Base-by-base conservation (phyloP, 1,284 basidiomycete species). In the Irpex sp. region DNA sequence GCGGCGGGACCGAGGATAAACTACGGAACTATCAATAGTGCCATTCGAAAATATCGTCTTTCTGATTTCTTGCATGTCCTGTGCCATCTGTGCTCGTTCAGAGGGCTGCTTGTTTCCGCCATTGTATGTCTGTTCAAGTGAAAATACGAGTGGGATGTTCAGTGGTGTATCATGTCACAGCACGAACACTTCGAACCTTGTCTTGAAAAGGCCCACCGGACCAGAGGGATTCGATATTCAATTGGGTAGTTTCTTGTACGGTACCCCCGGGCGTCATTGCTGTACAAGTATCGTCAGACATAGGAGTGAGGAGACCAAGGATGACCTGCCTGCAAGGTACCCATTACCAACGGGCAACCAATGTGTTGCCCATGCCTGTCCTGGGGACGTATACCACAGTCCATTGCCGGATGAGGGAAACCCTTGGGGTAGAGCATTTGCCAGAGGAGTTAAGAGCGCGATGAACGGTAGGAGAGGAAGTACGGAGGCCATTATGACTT, bases 151-250 rank as follows among this genome's bases (percentile, higher is more conserved):
- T 67, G 62, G 56, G 22, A 22, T 56, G 71, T 59, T 45, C 54
- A 68, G 54, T 68, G 67, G 49, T 24, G 24, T 45, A n/a, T 18
- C 64, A 4, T 69, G 38, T 20, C 44, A 65, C n/a, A 38, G 20
- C 77, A 42, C 67, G 88, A 32, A 32, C 32, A 32, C 4, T 32
- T 32, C 85, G 67, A 74, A 88, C 92, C 22, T 88, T 84, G 76
- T 92, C 88, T 66, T 88, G 84, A 74, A 92, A 93, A 5, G 91
- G 90, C 1, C 92, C 92, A n/a, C 92, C 92, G 42, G 89, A 86
- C 93, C 93, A 94, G 11, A 94, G 82, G 13, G 89, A 90, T 77
- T 94, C 93, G 65, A 94, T 91, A 76, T 94, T 94, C 58, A 94
- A 80, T 74, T 92, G 90, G 6, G 87, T 89, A 4, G 82, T 82